Percentiles rank a stretch among this genome's conserved stretches.
phyloP scores from a whole-genome alignment of 208 protist genomes.

The Polymyxa betae region DNA sequence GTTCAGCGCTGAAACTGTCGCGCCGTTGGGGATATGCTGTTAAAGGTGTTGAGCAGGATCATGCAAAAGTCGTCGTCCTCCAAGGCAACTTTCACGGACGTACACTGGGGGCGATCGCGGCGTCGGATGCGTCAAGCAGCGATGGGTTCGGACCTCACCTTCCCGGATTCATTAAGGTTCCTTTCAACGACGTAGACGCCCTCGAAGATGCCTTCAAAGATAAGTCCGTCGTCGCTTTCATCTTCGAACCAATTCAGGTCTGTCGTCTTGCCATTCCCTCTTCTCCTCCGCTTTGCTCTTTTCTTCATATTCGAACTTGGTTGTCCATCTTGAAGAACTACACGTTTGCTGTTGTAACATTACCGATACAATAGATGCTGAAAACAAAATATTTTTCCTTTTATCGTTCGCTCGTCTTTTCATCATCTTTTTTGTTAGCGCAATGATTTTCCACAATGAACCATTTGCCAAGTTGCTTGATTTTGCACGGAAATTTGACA shows the following conservation, averaged over 20 bases:
- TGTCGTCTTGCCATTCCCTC: background rate
- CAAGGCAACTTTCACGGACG: conserved; percentile 83
- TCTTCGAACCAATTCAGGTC: conserved; percentile 73
- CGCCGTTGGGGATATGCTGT: conserved; percentile 84
- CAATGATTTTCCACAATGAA: no score
- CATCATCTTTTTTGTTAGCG: no score
- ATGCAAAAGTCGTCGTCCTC: conserved; percentile 70
- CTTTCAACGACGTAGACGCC: conserved; percentile 79
- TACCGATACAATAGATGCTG: no score
- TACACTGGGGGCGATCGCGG: conserved; percentile 79
- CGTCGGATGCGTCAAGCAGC: conserved; percentile 76
- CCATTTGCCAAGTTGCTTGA: no score
- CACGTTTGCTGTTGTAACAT: no score
- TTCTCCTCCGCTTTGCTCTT: no score
- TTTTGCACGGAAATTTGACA: no score
- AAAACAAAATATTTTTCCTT: no score
- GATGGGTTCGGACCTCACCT: conserved; percentile 80
- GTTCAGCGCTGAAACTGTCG: conserved; percentile 82
- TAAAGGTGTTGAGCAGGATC: conserved; percentile 78
- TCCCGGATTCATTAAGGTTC: conserved; percentile 75
- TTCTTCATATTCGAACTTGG: no score
- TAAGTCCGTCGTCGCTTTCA: conserved; percentile 74
- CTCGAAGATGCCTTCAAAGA: conserved; percentile 70
- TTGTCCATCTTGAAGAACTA: no score
- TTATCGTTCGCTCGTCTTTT: no score